Percentiles rank a stretch among this genome's conserved stretches.
These are phyloP conservation scores for Akanthomyces muscarius DNA, from an alignment of 2,329 filamentous ascomycete species.

Conservation along the genomic window DNA sequence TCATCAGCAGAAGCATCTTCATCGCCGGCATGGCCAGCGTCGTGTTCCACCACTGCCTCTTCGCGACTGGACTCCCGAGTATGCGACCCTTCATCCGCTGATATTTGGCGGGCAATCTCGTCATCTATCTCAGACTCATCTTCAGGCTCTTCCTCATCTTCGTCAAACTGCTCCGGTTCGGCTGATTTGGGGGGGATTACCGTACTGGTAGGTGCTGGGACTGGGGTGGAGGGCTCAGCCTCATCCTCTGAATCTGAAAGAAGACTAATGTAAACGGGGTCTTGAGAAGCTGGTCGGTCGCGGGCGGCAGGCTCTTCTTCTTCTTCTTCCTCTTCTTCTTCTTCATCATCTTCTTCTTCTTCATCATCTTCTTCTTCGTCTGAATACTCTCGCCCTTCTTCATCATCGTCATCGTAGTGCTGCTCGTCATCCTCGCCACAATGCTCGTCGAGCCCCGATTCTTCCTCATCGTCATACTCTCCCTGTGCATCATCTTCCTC, in stretches of 20 bases:
- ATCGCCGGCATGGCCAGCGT: not conserved
- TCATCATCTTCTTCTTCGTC: conserved; percentile 21
- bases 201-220: not conserved
- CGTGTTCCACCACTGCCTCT: not conserved
- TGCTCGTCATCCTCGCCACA: conserved; percentile 23
- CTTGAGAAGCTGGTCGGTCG: conserved; percentile 18
- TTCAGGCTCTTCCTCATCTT: not conserved
- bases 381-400: conserved; percentile 19
- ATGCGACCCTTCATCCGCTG: not conserved
- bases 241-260: conserved; percentile 33
- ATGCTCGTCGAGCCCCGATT: conserved; percentile 13
- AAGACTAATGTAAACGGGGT: conserved; percentile 35
- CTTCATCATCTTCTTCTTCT: conserved; percentile 18
- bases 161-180: not conserved
- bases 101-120: not conserved
- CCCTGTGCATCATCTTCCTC: conserved; percentile 15
- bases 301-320: conserved; percentile 3
- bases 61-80: not conserved
- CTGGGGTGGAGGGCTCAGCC: conserved; percentile 22
- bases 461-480: conserved; percentile 17
- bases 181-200: not conserved
- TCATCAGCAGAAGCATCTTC: conserved; percentile 12
- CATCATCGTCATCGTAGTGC: conserved; percentile 21
- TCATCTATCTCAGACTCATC: not conserved
- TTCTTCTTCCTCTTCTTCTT: conserved; percentile 20